Evolutionary conservation across 352 stramenopile genomes (phyloP), one percentile per base, ranked within the genome.

Genomic region (Aphanomyces invadans): DNA sequence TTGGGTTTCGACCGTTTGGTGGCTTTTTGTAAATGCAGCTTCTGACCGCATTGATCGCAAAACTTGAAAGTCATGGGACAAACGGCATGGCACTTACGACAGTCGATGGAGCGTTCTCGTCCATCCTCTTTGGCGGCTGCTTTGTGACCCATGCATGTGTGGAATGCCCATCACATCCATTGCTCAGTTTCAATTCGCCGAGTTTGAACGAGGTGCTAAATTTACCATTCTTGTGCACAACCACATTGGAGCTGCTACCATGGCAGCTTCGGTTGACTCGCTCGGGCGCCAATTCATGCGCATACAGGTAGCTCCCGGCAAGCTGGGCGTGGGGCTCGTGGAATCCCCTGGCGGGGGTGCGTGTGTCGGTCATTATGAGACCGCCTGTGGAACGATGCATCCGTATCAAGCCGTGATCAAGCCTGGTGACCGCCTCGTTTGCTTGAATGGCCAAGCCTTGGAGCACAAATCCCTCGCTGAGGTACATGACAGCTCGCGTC

Each of bases 271-370:
- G 9, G 52, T 81, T 2, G 77, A 83, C 28, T 73, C 78, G 33
- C 79, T 86, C 39, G 77, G 77, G 11, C 77, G 77, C 33, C 71
- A 80, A 39, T 72, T 77, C 51, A 83, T 83, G 45, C 68, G 74
- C 7, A 72, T 82, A 5, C 73, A 81, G 63, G 76, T 76, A 0
- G 74, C 76, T 1, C 72, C 76, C 17, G 79, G 78, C 9, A 76
- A 75, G 0, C 67, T 88, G n/a, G 78, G 79, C 12, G 73, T 88
- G 39, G 77, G 76, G 32, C 69, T 88, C 4, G 69, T 74, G 26
- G 79, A 88, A 57, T 80, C 82, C 0, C 54, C 59, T 2, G 78
- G 72, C 1, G 80, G 77, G 28, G 69, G 83, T 9, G 61, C 86
- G n/a, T 65, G 19, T 28, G 77, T 88, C 21, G 77, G 82, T n/a